phyloP scores from a whole-genome alignment of 2,329 filamentous ascomycete species.

The Colletotrichum incanum region DNA sequence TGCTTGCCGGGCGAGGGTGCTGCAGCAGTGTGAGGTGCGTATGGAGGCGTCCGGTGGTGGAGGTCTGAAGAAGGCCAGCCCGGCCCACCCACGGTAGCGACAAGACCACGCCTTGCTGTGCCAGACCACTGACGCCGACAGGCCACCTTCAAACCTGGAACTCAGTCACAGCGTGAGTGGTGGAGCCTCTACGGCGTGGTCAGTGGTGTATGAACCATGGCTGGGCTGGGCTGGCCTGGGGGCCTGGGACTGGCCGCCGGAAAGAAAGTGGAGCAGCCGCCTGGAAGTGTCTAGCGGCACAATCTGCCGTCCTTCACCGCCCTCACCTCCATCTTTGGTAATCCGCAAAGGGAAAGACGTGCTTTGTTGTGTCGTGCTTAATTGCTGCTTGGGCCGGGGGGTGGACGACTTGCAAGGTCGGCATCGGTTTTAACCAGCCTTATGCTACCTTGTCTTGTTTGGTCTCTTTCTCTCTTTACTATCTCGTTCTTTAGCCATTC shows the following conservation, averaged over 20 bases:
- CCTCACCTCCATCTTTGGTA: slow-evolving; percentile 2
- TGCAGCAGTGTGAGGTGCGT: slow-evolving; percentile 23
- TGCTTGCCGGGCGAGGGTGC: slow-evolving; percentile 11
- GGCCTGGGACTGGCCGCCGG: slow-evolving; percentile 13
- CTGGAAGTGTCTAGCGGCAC: slow-evolving; percentile 2
- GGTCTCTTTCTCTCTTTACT: not conserved
- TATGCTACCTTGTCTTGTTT: not conserved
- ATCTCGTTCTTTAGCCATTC: not conserved
- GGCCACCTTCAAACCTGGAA: slow-evolving; percentile 3
- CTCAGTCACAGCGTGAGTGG: slow-evolving; percentile 16
- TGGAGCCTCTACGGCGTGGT: slow-evolving; percentile 6
- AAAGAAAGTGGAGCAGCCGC: slow-evolving; percentile 11
- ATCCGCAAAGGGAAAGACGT: slow-evolving; percentile 37
- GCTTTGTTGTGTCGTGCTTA: slow-evolving; percentile 20
- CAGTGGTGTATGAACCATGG: slow-evolving; percentile 5
- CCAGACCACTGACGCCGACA: slow-evolving; percentile 6
- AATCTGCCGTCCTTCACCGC: slow-evolving; percentile 32
- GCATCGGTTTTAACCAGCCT: not conserved
- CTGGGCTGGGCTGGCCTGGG: slow-evolving; percentile 10
- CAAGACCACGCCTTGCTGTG: slow-evolving; percentile 7
- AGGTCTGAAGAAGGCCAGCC: slow-evolving; percentile 27
- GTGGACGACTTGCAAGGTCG: not conserved
- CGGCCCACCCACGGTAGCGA: slow-evolving; percentile 4
- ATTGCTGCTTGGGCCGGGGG: slow-evolving; percentile 2
- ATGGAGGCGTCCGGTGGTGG: slow-evolving; percentile 39